These are phyloP conservation scores for Trichosporon sp. DNA, from an alignment of 1,284 basidiomycete species.

Conservation along the genomic window DNA sequence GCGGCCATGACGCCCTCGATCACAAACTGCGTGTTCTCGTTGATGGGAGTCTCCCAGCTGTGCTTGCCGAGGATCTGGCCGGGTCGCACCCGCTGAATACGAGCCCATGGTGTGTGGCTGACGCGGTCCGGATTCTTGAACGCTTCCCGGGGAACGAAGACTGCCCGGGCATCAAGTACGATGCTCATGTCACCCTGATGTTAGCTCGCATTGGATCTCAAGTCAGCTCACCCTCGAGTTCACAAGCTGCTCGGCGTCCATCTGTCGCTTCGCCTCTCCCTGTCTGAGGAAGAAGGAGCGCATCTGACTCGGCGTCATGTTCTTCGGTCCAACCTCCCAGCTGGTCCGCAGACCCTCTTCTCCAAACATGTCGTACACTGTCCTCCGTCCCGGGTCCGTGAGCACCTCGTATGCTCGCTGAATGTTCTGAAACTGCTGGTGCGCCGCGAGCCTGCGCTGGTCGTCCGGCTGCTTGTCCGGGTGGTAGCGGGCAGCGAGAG, in stretches of 20 bases:
- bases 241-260: slow-evolving; percentile 51
- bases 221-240: slow-evolving; percentile 46
- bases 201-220: slow-evolving; percentile 4
- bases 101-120: slow-evolving; percentile 31
- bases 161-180: slow-evolving; percentile 42
- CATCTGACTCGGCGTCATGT: slow-evolving; percentile 46
- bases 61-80: slow-evolving; percentile 44
- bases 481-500: slow-evolving; percentile 49
- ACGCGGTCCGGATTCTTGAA: slow-evolving; percentile 35
- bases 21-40: slow-evolving; percentile 36
- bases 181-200: slow-evolving; percentile 34
- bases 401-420: slow-evolving; percentile 49
- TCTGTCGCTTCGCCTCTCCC: slow-evolving; percentile 44
- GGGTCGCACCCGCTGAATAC: slow-evolving; percentile 31
- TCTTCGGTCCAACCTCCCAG: slow-evolving; percentile 50
- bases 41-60: slow-evolving; percentile 44
- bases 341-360: slow-evolving; percentile 52
- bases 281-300: slow-evolving; percentile 49
- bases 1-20: slow-evolving; percentile 47
- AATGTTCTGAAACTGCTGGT: slow-evolving; percentile 38
- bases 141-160: slow-evolving; percentile 32
- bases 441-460: slow-evolving; percentile 29
- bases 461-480: slow-evolving; percentile 53
- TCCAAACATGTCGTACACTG: slow-evolving; percentile 54
- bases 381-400: slow-evolving; percentile 49